A percentile compares a stretch with the other conserved stretches of the same genome.
Conservation (phyloP, 2,329 filamentous ascomycete species). For the Aspergillus niger region DNA sequence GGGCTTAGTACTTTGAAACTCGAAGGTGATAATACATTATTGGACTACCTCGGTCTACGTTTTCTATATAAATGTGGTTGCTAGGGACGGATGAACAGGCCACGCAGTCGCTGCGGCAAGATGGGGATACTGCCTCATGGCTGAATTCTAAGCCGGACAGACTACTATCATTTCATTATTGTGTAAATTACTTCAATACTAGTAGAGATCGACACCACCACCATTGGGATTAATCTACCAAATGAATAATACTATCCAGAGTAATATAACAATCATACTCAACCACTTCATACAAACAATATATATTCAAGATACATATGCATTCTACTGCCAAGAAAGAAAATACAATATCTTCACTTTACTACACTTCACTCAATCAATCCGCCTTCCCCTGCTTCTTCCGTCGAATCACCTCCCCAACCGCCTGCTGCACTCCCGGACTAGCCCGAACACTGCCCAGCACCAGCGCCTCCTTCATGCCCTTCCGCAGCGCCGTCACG, state of each 20-base stretch:
- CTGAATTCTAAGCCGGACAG: neutral
- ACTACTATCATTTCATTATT: too few species aligned
- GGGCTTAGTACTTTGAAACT: too few species aligned
- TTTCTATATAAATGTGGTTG: too few species aligned
- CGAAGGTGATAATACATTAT: too few species aligned
- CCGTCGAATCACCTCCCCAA: constrained; percentile 67
- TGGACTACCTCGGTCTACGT: too few species aligned
- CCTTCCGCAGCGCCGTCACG: constrained; percentile 65
- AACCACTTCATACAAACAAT: neutral
- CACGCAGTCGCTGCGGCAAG: too few species aligned
- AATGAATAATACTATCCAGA: neutral
- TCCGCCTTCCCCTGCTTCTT: constrained; percentile 47
- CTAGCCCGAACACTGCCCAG: constrained; percentile 80
- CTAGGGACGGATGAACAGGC: neutral
- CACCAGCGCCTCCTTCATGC: constrained; percentile 83
- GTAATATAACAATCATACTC: neutral
- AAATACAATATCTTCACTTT: neutral
- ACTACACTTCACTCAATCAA: constrained; percentile 6
- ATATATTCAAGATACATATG: neutral
- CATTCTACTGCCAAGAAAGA: neutral
- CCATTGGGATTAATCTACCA: neutral
- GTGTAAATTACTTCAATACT: too few species aligned
- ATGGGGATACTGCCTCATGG: neutral
- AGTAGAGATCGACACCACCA: too few species aligned
- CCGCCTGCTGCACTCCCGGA: constrained; percentile 77